Evolutionary conservation across 2,329 filamentous ascomycete genomes (phyloP), one percentile per base, ranked within the genome.

Genomic region (Clonostachys rosea): DNA sequence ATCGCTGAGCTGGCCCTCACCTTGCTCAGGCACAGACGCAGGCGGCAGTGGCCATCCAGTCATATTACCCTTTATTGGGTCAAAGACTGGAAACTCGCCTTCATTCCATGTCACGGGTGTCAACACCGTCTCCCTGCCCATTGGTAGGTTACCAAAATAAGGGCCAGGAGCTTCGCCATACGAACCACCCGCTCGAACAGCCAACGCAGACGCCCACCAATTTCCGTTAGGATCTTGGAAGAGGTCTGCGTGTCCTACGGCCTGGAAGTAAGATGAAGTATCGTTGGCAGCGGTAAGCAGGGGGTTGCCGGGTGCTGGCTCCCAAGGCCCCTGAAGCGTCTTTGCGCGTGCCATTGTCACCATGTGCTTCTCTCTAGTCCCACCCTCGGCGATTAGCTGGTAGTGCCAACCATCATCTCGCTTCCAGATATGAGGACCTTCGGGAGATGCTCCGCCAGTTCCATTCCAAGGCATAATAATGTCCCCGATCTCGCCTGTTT

Each of bases 91-190:
- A 69, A 73, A 81, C 11, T 71, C 64, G 0, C 65, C 70, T 7
- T 66, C 56, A 0, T 67, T 49, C 78, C 75, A 83, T 0, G 61
- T 71, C 11, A 72, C 74, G 0, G 74, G 66, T 3, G 65, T 67
- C 5, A 79, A 58, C 1, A 78, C 69, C 0, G 73, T 71, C 55
- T 83, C 78, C 11, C 78, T 64, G 2, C 77, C 78, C 76, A 80
- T 78, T 0, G 76, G 74, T 49, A 74, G 76, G 34, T 64, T 51
- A 6, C 57, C 54, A 40, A 46, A 47, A 40, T 53, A 53, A 11
- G 42, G 42, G 7, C 54, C 47, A 13, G 49, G 43, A 5, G 53
- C 49, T 33, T 51, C 39, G 12, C 52, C 53, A 47, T 47, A 54
- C 3, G 44, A 49, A 2, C 55, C 57, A 42, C 56, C 58, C 43